Conservation (phyloP, 192 early-diverging fungal species). For the Rhizoclosmatium globosum region DNA sequence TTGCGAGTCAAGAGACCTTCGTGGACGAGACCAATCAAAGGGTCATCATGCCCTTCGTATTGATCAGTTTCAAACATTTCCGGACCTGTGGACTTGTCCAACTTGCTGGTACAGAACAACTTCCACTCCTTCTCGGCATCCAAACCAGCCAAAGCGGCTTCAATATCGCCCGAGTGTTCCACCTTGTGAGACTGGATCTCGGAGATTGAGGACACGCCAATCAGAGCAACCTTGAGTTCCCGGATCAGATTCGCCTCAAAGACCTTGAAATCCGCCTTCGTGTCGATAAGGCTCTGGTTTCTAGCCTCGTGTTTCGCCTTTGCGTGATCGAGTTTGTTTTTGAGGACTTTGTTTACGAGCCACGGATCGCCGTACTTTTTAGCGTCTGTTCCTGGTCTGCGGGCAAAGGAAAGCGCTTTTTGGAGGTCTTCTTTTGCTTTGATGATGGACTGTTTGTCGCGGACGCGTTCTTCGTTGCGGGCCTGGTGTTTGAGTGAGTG, state of each 20-base stretch:
- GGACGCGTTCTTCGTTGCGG: slow-evolving; percentile 11
- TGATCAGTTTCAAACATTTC: slow-evolving; percentile 23
- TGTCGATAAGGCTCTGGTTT: neutral
- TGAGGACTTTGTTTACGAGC: slow-evolving; percentile 21
- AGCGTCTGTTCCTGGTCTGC: slow-evolving; percentile 2
- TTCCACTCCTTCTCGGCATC: slow-evolving; percentile 29
- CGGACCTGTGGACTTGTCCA: slow-evolving; percentile 6
- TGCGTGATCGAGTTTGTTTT: slow-evolving; percentile 5
- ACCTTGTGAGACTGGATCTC: slow-evolving; percentile 9
- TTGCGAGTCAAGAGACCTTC: slow-evolving; percentile 24
- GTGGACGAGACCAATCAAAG: slow-evolving; percentile 23
- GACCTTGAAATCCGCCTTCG: slow-evolving; percentile 27
- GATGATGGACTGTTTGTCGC: slow-evolving; percentile 24
- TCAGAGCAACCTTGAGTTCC: slow-evolving; percentile 23
- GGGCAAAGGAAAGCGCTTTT: slow-evolving; percentile 13
- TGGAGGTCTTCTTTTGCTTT: slow-evolving; percentile 8
- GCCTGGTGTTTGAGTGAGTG: neutral
- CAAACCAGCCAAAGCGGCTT: slow-evolving; percentile 14
- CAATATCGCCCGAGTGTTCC: neutral
- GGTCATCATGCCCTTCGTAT: slow-evolving; percentile 32
- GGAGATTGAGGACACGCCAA: slow-evolving; percentile 13
- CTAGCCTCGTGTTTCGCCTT: slow-evolving; percentile 6
- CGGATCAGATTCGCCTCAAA: slow-evolving; percentile 27
- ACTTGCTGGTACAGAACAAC: slow-evolving; percentile 6
- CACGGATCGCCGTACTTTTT: slow-evolving; percentile 13